Percentiles rank a stretch among this genome's conserved stretches.
These are phyloP conservation scores for Trichoderma parareesei DNA, from an alignment of 495 filamentous ascomycete species.

Conservation along the genomic window DNA sequence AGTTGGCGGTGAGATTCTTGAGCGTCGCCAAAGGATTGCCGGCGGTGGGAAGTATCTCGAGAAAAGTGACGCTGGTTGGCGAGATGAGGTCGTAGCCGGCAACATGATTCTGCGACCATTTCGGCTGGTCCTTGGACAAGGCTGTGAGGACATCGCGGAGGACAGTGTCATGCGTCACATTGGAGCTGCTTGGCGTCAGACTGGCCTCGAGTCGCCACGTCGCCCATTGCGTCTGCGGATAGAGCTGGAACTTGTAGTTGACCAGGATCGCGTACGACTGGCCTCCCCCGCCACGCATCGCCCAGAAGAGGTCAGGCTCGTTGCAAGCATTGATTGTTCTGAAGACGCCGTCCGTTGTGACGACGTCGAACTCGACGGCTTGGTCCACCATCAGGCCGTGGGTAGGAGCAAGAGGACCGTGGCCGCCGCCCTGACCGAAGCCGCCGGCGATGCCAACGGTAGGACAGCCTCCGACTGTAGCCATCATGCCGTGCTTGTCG, in stretches of 20 bases:
- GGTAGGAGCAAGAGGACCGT: slow-evolving; percentile 31
- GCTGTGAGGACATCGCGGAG: not conserved
- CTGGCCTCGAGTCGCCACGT: not conserved
- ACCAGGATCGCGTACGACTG: slow-evolving; percentile 40
- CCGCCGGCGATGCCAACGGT: slow-evolving; percentile 45
- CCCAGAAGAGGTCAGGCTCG: slow-evolving; percentile 45
- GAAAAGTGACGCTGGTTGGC: not conserved
- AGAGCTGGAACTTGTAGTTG: slow-evolving; percentile 3
- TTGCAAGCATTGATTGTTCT: slow-evolving; percentile 36
- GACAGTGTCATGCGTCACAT: not conserved
- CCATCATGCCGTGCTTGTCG: slow-evolving; percentile 18
- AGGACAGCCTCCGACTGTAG: slow-evolving; percentile 32
- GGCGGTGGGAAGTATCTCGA: not conserved
- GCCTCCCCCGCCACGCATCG: slow-evolving; percentile 38
- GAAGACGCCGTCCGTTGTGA: slow-evolving; percentile 39
- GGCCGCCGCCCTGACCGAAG: slow-evolving; percentile 53
- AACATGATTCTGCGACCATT: not conserved
- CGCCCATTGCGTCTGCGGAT: not conserved
- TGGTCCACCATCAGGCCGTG: slow-evolving; percentile 45
- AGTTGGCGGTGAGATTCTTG: not conserved
- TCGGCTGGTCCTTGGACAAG: not conserved
- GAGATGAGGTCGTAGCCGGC: not conserved
- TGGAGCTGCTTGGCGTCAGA: not conserved
- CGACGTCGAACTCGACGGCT: slow-evolving; percentile 39
- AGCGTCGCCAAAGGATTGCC: not conserved